Conservation (phyloP, 768 basidiomycete genomes). For the Boletellus emodensis region DNA sequence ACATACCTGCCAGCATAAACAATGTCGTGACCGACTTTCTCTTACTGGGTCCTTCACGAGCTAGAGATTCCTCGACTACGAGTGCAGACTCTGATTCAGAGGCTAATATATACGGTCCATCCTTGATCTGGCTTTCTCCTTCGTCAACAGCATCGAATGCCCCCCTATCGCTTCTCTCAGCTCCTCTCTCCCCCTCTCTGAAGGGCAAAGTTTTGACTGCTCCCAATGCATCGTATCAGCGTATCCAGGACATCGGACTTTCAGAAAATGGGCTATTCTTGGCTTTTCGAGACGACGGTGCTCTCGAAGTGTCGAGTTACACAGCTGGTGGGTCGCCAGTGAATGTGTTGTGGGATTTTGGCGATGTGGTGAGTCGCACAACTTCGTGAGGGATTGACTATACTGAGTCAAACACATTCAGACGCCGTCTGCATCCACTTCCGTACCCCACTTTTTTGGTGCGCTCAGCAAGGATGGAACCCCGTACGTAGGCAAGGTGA, state of each 20-base stretch:
- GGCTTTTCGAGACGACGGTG: conserved; percentile 52
- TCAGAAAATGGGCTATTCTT: conserved; percentile 55
- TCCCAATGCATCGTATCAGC: conserved; percentile 44
- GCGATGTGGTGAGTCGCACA: conserved; percentile 41
- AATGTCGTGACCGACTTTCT: conserved; percentile 36
- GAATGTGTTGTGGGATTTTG: conserved; percentile 51
- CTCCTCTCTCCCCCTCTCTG: conserved; percentile 50
- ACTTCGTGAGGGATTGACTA: background rate
- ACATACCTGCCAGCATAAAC: conserved; percentile 51
- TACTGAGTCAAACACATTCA: conserved; percentile 18
- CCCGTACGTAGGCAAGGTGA: conserved; percentile 58
- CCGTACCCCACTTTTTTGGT: conserved; percentile 56
- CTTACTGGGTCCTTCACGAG: conserved; percentile 26
- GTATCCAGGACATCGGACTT: conserved; percentile 61
- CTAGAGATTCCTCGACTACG: conserved; percentile 1
- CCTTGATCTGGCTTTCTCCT: conserved; percentile 35
- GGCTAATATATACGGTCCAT: conserved; percentile 12
- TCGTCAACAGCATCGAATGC: conserved; percentile 10
- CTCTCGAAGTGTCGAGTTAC: conserved; percentile 52
- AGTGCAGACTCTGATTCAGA: background rate
- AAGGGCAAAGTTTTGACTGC: conserved; percentile 43
- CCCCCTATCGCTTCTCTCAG: conserved; percentile 22
- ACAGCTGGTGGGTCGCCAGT: conserved; percentile 36
- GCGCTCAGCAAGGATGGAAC: conserved; percentile 46
- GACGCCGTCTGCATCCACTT: conserved; percentile 39